Evolutionary conservation across 2,329 filamentous ascomycete species (phyloP).

Genomic region (Colletotrichum echinochloae): DNA sequence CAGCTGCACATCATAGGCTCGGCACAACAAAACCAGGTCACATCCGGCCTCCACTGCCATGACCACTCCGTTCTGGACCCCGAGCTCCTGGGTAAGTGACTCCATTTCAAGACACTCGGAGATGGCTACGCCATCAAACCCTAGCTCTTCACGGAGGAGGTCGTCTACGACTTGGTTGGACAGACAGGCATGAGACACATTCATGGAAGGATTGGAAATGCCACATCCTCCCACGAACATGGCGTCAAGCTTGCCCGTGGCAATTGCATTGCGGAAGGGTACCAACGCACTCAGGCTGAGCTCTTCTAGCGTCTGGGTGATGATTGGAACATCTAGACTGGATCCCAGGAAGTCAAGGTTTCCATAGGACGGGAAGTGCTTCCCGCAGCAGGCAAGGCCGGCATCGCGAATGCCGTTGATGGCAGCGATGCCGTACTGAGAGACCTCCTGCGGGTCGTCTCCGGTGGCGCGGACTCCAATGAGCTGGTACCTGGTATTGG

Average conservation of each 20-base stretch:
- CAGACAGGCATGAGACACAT: slow-evolving; percentile 94
- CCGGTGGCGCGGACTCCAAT: slow-evolving; percentile 90
- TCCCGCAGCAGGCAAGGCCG: slow-evolving; percentile 89
- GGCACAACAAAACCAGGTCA: slow-evolving; percentile 89
- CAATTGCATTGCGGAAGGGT: slow-evolving; percentile 90
- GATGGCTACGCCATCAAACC: slow-evolving; percentile 91
- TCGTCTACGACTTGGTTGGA: slow-evolving; percentile 95
- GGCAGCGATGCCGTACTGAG: slow-evolving; percentile 88
- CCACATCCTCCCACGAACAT: slow-evolving; percentile 97
- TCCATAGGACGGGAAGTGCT: slow-evolving; percentile 96
- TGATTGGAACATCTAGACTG: slow-evolving; percentile 91
- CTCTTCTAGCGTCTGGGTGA: slow-evolving; percentile 93
- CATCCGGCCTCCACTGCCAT: slow-evolving; percentile 98
- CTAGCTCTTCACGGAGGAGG: slow-evolving; percentile 85
- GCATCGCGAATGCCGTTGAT: slow-evolving; percentile 95
- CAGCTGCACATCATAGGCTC: slow-evolving; percentile 87
- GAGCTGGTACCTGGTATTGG: slow-evolving; percentile 91
- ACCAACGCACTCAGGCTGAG: slow-evolving; percentile 91
- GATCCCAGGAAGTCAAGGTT: slow-evolving; percentile 95
- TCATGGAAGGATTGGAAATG: slow-evolving; percentile 90
- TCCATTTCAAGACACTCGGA: slow-evolving; percentile 98
- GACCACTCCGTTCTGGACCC: slow-evolving; percentile 95
- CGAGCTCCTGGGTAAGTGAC: slow-evolving; percentile 92
- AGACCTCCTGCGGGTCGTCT: slow-evolving; percentile 95
- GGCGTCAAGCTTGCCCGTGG: slow-evolving; percentile 82